Conservation (phyloP, 2,329 filamentous ascomycete genomes). For the Colletotrichum phormii region DNA sequence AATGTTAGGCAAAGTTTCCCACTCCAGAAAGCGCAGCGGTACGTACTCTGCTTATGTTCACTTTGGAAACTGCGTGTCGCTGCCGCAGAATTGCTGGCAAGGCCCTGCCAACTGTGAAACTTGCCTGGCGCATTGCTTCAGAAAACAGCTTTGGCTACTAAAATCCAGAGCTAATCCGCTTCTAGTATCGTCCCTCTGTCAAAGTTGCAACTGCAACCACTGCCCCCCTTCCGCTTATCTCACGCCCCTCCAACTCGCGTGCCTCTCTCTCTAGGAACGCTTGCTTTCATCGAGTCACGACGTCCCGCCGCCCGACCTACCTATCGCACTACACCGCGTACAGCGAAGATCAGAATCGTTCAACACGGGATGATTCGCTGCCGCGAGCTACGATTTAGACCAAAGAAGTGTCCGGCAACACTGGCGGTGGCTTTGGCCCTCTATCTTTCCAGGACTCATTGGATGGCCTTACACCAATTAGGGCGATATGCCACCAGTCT, state of each 20-base stretch:
- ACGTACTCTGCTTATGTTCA: background rate
- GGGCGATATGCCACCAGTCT: constrained; percentile 7
- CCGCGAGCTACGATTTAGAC: constrained; percentile 8
- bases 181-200: constrained; percentile 27
- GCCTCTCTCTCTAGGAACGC: background rate
- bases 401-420: constrained; percentile 18
- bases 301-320: background rate
- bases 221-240: constrained; percentile 38
- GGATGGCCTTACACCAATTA: constrained; percentile 11
- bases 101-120: constrained; percentile 58
- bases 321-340: constrained; percentile 2
- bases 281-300: constrained; percentile 24
- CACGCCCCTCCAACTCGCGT: constrained; percentile 41
- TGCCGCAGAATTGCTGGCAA: constrained; percentile 28
- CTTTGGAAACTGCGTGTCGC: constrained; percentile 30
- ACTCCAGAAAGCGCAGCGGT: background rate
- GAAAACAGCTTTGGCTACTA: constrained; percentile 52
- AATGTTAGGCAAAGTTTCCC: background rate
- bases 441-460: constrained; percentile 2
- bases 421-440: constrained; percentile 7
- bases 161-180: constrained; percentile 47
- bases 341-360: background rate
- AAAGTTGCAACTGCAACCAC: constrained; percentile 38
- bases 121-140: constrained; percentile 62
- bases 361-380: constrained; percentile 22